Base-by-base conservation (phyloP, 1,139 yeast genomes). In the Saccharomyces hybrid region DNA sequence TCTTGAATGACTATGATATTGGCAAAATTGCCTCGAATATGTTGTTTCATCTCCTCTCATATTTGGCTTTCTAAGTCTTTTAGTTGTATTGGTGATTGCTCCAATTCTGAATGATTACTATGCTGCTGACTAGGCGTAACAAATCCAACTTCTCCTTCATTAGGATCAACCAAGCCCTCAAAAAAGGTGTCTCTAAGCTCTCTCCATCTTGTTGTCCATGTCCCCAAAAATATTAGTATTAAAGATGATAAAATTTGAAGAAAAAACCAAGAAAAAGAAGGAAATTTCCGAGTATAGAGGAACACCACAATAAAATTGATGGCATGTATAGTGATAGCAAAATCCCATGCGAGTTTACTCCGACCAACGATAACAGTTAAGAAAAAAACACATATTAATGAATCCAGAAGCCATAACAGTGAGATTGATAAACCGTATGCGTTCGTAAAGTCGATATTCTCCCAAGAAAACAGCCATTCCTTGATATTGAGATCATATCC, bases 261-360 rank as follows among this genome's bases (percentile, higher is more conserved):
- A 32, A 82, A 71, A 95, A 97, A 89, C 98, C 98, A 93, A 51
- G 85, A 75, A 8, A 84, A 62, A 44, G 84, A 81, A 0, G 98
- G 98, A 59, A 91, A 79, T 46, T 76, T 74, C 0, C 84, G 80
- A 5, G 86, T 76, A 59, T 81, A 83, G 1, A 79, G 58, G 83
- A 90, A 84, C 0, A 83, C 88, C 5, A 88, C 83, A 2, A 84
- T 54, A 44, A 91, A 71, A 70, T 91, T 86, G 53, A 93, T 80
- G 16, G 88, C 83, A 69, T 93, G 97, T 14, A 93, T 74, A 0
- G 99, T 91, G 34, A 93, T 67, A 11, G 96, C 96, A 73, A 91
- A 93, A 70, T 93, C 99, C 87, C 96, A 86, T 0, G 97, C 98
- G 55, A 93, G 74, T 69, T 91, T 93, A 46, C 96, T 86, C 57